A percentile compares a stretch with the other conserved stretches of the same genome.
Conservation (phyloP, 2,329 filamentous ascomycete species). For the Colletotrichum lupini region DNA sequence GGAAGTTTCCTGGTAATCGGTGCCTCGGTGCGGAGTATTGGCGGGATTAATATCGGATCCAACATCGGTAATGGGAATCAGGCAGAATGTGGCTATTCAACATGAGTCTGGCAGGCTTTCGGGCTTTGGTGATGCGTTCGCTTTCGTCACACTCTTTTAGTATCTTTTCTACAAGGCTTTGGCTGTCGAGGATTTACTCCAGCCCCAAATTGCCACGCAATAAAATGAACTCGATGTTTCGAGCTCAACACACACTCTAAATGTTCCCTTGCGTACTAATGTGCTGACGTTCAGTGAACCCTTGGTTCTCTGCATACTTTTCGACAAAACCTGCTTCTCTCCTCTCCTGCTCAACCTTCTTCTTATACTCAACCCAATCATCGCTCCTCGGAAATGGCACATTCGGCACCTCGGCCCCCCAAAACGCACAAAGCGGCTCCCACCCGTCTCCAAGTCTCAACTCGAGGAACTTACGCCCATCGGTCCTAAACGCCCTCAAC, state of each 20-base stretch:
- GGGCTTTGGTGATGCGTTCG: constrained; percentile 5
- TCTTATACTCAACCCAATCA: constrained; percentile 45
- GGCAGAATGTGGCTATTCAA: constrained; percentile 33
- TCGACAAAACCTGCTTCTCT: neutral
- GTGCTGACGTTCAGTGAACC: neutral
- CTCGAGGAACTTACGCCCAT: constrained; percentile 41
- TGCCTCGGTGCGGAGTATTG: neutral
- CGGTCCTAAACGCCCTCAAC: constrained; percentile 35
- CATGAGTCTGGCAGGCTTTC: constrained; percentile 29
- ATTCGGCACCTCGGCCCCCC: constrained; percentile 39
- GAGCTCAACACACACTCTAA: neutral
- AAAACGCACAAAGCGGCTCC: constrained; percentile 42
- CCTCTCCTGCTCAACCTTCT: constrained; percentile 37
- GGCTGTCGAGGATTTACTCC: constrained; percentile 22
- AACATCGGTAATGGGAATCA: constrained; percentile 21
- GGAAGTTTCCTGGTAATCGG: neutral
- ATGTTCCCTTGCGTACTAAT: neutral
- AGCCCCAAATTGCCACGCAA: constrained; percentile 3
- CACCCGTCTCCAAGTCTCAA: constrained; percentile 42
- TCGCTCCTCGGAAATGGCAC: constrained; percentile 42
- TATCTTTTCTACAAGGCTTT: neutral
- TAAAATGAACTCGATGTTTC: neutral
- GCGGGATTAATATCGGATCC: neutral
- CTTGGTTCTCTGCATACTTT: neutral
- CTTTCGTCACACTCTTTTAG: constrained; percentile 21